A percentile compares a stretch with the other conserved stretches of the same genome.
phyloP scores from a whole-genome alignment of 2,329 filamentous ascomycete species.

The Diaporthe aspalathi region DNA sequence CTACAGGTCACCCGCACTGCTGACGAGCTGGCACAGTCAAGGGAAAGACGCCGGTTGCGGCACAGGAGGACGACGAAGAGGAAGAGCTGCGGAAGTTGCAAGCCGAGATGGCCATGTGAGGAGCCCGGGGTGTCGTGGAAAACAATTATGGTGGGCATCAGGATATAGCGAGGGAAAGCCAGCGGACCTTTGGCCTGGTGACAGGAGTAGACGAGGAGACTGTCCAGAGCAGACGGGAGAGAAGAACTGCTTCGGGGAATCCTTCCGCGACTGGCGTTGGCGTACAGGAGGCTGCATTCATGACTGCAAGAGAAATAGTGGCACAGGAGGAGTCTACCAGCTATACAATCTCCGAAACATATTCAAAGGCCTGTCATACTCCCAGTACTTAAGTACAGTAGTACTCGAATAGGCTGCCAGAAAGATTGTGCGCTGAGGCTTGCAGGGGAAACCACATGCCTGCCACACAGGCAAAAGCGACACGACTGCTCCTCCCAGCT shows the following conservation, averaged over 20 bases:
- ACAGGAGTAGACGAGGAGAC: constrained; percentile 2
- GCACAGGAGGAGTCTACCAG: constrained; percentile 11
- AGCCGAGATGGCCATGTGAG: constrained; percentile 95
- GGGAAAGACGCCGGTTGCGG: constrained; percentile 58
- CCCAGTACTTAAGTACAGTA: no score
- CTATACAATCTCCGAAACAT: constrained; percentile 33
- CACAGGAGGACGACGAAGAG: constrained; percentile 93
- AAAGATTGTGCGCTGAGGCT: background rate
- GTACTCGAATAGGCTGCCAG: background rate
- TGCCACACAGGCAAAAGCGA: background rate
- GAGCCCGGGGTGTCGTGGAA: background rate
- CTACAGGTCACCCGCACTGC: background rate
- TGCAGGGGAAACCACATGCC: background rate
- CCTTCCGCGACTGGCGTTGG: constrained; percentile 35
- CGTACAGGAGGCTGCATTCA: constrained; percentile 37
- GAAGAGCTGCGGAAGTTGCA: constrained; percentile 92
- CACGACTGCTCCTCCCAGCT: background rate
- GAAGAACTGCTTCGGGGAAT: constrained; percentile 11
- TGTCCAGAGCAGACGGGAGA: constrained; percentile 7
- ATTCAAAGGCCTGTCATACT: constrained; percentile 10
- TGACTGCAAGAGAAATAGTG: constrained; percentile 17
- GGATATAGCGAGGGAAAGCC: background rate
- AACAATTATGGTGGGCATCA: background rate
- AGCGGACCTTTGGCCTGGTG: background rate
- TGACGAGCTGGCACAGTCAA: constrained; percentile 53